A percentile compares a stretch with the other conserved stretches of the same genome.
Evolutionary conservation across 805 yeast genomes (phyloP).

Genomic region (Schizosaccharomyces lindneri): DNA sequence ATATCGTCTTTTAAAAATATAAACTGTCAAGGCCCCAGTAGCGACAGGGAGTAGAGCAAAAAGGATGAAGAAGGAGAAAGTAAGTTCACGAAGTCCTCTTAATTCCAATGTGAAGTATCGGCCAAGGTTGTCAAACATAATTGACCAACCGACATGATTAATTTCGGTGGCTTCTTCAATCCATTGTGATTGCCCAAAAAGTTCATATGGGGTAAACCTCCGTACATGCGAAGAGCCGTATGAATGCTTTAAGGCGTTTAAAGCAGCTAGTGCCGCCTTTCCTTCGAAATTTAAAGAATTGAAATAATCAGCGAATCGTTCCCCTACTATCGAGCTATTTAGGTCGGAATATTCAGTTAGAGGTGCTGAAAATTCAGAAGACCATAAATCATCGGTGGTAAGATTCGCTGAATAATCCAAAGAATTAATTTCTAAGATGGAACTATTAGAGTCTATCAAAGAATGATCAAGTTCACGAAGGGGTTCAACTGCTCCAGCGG

Average conservation of each 20-base stretch:
- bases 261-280: background rate
- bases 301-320: too few relatives aligned
- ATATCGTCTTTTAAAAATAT: background rate
- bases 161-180: background rate
- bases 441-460: too few relatives aligned
- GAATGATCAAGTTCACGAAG: too few relatives aligned
- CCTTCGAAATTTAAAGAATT: too few relatives aligned
- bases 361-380: too few relatives aligned
- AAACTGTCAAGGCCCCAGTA: background rate
- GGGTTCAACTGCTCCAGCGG: too few relatives aligned
- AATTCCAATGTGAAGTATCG: background rate
- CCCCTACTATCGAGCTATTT: too few relatives aligned
- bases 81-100: background rate
- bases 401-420: too few relatives aligned
- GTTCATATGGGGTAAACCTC: background rate
- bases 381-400: too few relatives aligned
- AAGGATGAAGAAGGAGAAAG: background rate
- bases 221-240: background rate
- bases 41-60: background rate
- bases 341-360: too few relatives aligned
- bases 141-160: background rate
- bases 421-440: too few relatives aligned
- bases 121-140: background rate
- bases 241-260: background rate
- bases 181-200: background rate